Evolutionary conservation across 352 stramenopile species (phyloP).

Genomic region (Stramenopiles sp.): DNA sequence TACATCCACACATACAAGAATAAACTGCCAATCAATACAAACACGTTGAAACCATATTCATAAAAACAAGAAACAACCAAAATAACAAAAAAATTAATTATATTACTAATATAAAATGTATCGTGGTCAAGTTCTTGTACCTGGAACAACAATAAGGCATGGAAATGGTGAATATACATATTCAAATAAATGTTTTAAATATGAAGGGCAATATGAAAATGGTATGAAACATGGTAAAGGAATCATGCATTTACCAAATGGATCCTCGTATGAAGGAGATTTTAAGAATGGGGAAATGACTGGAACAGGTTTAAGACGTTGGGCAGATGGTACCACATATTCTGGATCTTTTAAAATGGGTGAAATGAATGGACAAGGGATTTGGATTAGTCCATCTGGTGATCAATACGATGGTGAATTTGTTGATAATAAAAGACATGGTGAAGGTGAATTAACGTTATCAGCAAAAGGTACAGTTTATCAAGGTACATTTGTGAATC

Average conservation of each 20-base stretch:
- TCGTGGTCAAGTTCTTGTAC: neutral
- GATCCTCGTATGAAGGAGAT: conserved; percentile 27
- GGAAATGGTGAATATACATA: neutral
- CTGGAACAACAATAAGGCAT: neutral
- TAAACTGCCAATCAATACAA: too few species aligned
- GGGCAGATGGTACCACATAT: conserved; percentile 35
- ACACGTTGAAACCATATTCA: too few species aligned
- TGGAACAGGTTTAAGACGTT: conserved; percentile 30
- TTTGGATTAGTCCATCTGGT: conserved; percentile 22
- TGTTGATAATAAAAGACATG: conserved; percentile 27
- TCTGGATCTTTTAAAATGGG: conserved; percentile 32
- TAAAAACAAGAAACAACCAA: too few species aligned
- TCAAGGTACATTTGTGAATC: conserved; percentile 24
- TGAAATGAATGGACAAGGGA: conserved; percentile 32
- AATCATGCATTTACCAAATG: neutral
- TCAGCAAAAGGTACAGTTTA: conserved; percentile 25
- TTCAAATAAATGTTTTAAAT: neutral
- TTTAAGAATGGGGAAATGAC: conserved; percentile 41
- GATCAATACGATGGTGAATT: conserved; percentile 38
- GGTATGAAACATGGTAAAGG: neutral
- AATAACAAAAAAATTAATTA: too few species aligned
- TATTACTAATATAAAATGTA: neutral
- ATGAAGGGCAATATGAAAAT: neutral
- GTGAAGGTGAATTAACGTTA: conserved; percentile 24
- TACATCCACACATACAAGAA: too few species aligned